These are phyloP conservation scores for Curvularia spicifera DNA, from an alignment of 2,329 filamentous ascomycete genomes.

Conservation along the genomic window DNA sequence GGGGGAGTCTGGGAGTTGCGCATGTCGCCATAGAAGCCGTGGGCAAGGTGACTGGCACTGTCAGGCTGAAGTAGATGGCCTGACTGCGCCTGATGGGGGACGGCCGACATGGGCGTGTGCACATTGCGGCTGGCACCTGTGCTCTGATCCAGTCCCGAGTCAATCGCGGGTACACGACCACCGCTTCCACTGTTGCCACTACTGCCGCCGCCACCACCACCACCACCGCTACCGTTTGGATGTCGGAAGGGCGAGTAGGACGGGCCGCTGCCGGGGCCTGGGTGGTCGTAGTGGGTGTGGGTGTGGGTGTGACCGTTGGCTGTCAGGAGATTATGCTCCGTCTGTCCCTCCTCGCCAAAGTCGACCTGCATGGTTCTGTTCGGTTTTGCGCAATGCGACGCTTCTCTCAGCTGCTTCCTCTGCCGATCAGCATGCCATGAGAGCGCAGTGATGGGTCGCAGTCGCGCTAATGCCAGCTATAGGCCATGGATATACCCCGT, in stretches of 20 bases:
- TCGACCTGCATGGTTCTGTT: constrained; percentile 51
- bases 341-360: constrained; percentile 43
- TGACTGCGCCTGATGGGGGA: constrained; percentile 35
- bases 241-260: constrained; percentile 47
- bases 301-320: constrained; percentile 40
- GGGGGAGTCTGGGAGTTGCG: constrained; percentile 47
- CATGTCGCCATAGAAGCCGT: constrained; percentile 50
- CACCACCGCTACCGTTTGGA: constrained; percentile 17
- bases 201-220: neutral
- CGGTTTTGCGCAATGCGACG: constrained; percentile 36
- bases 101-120: constrained; percentile 45
- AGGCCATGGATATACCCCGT: constrained; percentile 25
- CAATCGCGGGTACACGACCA: constrained; percentile 42
- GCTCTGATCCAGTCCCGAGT: constrained; percentile 47
- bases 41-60: constrained; percentile 44
- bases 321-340: constrained; percentile 43
- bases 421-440: constrained; percentile 44
- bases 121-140: constrained; percentile 44
- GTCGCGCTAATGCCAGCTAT: constrained; percentile 30
- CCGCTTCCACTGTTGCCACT: neutral
- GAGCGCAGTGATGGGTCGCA: constrained; percentile 29
- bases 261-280: constrained; percentile 35
- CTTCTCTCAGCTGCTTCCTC: constrained; percentile 30
- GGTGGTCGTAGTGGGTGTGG: constrained; percentile 43
- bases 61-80: constrained; percentile 46